Evolutionary conservation across 805 yeast species (phyloP).

Genomic region (Ogataea henricii): DNA sequence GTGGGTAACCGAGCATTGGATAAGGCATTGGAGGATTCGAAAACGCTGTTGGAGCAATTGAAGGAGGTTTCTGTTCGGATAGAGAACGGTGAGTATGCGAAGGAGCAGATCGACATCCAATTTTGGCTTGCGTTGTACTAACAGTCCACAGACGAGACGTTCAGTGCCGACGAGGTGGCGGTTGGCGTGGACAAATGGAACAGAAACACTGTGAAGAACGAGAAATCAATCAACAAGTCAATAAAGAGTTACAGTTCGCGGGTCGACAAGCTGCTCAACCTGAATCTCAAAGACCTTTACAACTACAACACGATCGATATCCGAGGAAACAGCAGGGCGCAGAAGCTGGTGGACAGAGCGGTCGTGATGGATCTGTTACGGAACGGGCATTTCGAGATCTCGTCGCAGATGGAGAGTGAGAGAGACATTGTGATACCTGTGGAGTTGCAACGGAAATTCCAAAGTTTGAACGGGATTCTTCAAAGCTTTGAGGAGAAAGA

Average conservation of each 20-base stretch:
- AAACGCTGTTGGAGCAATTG: conserved; percentile 28
- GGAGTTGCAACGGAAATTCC: conserved; percentile 39
- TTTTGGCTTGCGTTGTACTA: no score
- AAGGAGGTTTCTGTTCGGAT: conserved; percentile 27
- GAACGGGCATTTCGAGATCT: conserved; percentile 32
- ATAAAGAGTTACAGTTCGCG: conserved; percentile 30
- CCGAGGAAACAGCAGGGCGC: conserved; percentile 7
- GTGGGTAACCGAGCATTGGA: conserved; percentile 33
- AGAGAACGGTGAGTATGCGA: conserved; percentile 11
- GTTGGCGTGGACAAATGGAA: conserved; percentile 20
- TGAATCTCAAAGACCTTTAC: conserved; percentile 29
- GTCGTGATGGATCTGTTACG: conserved; percentile 36
- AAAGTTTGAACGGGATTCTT: conserved; percentile 45
- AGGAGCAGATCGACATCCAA: background rate
- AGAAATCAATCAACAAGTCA: conserved; percentile 27
- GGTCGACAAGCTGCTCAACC: conserved; percentile 30
- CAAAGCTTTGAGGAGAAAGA: conserved; percentile 36
- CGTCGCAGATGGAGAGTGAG: conserved; percentile 32
- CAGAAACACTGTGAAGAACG: conserved; percentile 36
- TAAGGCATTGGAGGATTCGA: conserved; percentile 32
- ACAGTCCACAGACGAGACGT: conserved; percentile 6
- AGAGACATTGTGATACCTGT: conserved; percentile 30
- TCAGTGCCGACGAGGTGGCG: conserved; percentile 17
- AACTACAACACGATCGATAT: conserved; percentile 26
- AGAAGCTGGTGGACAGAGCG: conserved; percentile 29